Evolutionary conservation across 176 grass and related monocot genomes (phyloP).

Genomic region (bread wheat (Triticum aestivum)): DNA sequence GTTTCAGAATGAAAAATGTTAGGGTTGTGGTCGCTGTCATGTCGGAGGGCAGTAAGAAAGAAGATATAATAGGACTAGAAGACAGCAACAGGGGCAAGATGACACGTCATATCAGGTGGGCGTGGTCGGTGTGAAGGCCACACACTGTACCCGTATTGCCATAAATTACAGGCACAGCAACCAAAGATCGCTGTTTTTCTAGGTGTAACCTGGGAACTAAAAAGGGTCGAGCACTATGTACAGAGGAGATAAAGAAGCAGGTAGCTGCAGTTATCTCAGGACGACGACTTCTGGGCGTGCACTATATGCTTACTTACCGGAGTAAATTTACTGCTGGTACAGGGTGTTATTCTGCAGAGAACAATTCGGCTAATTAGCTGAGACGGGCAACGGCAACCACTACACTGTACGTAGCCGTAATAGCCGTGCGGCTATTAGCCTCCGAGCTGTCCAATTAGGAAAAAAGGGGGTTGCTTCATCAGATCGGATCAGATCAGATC

Average conservation of each 20-base stretch:
- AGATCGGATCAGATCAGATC: neutral
- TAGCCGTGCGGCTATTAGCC: neutral
- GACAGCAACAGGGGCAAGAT: neutral
- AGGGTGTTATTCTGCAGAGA: neutral
- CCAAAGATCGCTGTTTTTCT: neutral
- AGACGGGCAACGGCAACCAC: neutral
- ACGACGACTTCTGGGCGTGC: neutral
- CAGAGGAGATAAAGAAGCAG: neutral
- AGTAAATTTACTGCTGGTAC: neutral
- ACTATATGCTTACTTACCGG: neutral
- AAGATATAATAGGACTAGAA: neutral
- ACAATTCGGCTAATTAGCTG: neutral
- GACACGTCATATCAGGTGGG: neutral
- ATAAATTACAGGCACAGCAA: slow-evolving; percentile 43
- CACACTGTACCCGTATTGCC: neutral
- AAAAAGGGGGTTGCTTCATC: neutral
- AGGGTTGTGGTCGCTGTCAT: neutral
- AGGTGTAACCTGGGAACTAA: neutral
- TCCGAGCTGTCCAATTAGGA: neutral
- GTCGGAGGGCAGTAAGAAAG: neutral
- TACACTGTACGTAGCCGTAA: neutral
- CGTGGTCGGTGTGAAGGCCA: neutral
- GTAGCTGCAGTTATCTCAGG: neutral
- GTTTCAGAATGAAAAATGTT: neutral
- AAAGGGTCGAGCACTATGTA: neutral